Conservation (phyloP, 2,329 filamentous ascomycete genomes). For the Waltergamsia citrina region DNA sequence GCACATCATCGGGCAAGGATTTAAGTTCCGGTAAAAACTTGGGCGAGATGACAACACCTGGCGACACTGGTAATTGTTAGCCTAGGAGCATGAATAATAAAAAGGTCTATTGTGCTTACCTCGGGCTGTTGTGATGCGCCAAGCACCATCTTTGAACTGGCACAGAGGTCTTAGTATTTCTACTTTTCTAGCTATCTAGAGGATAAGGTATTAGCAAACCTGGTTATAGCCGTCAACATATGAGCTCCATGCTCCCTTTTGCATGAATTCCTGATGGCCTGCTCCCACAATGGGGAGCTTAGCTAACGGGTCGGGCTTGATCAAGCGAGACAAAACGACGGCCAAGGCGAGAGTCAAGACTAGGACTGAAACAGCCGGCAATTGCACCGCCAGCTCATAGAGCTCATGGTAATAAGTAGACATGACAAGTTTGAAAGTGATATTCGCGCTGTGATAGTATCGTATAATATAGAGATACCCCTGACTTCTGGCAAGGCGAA, state of each 20-base stretch:
- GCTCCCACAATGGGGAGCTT: neutral
- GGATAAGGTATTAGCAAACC: neutral
- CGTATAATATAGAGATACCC: no score
- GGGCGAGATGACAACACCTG: constrained; percentile 17
- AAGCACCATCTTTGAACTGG: constrained; percentile 21
- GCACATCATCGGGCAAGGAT: constrained; percentile 5
- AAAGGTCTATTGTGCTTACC: constrained; percentile 8
- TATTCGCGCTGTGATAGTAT: no score
- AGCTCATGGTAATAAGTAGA: no score
- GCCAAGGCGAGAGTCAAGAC: neutral
- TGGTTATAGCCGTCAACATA: constrained; percentile 3
- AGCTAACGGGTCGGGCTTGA: neutral
- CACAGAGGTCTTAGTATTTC: no score
- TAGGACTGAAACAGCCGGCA: no score
- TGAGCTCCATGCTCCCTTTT: neutral
- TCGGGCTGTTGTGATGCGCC: constrained; percentile 14
- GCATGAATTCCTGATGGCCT: neutral
- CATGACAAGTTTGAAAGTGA: no score
- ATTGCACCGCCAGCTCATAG: no score
- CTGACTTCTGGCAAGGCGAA: no score
- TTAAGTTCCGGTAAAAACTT: constrained; percentile 14
- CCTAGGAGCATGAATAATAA: no score
- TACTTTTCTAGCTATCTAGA: no score
- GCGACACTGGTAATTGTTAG: constrained; percentile 7
- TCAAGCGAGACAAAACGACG: neutral